A percentile compares a stretch with the other conserved stretches of the same genome.
These are phyloP conservation scores for Alternaria sp. DNA, from an alignment of 2,329 filamentous ascomycete genomes.

Conservation along the genomic window DNA sequence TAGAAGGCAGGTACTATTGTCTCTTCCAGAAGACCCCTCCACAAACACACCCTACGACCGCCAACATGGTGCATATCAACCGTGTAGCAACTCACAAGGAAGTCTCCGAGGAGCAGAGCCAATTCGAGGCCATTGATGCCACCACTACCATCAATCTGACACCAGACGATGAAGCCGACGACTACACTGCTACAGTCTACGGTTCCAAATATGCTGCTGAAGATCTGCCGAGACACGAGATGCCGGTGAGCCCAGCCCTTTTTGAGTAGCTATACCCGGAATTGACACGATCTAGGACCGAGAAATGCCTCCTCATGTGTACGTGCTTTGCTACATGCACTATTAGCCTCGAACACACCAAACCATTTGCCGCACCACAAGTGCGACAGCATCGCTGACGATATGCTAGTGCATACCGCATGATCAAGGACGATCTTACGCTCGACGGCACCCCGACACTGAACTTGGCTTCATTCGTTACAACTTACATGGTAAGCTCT, in stretches of 20 bases:
- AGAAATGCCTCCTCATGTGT: conserved; percentile 87
- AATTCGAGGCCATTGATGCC: conserved; percentile 23
- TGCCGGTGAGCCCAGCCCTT: conserved; percentile 68
- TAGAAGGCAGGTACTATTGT: background rate
- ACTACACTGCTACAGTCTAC: conserved; percentile 81
- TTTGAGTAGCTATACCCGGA: background rate
- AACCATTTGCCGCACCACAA: too few relatives aligned
- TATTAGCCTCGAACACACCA: background rate
- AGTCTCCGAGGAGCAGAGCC: conserved; percentile 36
- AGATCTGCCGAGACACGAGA: conserved; percentile 82
- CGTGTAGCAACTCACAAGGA: conserved; percentile 52
- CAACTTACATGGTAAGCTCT: conserved; percentile 81
- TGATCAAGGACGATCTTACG: conserved; percentile 90
- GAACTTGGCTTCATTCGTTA: conserved; percentile 90
- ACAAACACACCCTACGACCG: background rate
- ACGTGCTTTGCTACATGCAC: conserved; percentile 3
- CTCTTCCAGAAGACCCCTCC: background rate
- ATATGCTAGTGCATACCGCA: conserved; percentile 72
- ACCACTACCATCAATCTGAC: conserved; percentile 32
- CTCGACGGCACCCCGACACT: conserved; percentile 71
- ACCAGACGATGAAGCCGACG: conserved; percentile 50
- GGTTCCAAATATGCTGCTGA: conserved; percentile 81
- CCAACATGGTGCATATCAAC: conserved; percentile 58
- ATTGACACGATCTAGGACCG: conserved; percentile 25
- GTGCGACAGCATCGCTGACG: background rate